Conservation (phyloP, 75 land plant genomes). For the Cunninghamia lanceolata region DNA sequence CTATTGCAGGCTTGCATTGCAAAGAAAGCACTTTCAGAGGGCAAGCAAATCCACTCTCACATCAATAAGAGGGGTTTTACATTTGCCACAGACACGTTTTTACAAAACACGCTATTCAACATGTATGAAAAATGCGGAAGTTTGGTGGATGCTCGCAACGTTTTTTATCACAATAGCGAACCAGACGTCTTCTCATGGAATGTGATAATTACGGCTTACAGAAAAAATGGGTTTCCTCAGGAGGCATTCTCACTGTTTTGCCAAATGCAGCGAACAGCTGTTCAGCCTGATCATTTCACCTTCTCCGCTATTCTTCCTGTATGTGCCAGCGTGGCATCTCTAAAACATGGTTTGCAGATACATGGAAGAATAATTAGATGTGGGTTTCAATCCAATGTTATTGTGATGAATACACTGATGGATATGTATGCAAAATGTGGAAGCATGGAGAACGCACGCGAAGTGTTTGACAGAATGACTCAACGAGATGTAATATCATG, state of each 20-base stretch:
- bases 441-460: conserved; percentile 13
- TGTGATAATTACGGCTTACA: conserved; percentile 19
- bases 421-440: conserved; percentile 33
- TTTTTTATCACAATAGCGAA: not conserved
- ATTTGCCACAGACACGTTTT: not conserved
- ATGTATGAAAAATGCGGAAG: not conserved
- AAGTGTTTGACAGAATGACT: conserved; percentile 23
- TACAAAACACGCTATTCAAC: not conserved
- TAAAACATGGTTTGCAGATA: conserved; percentile 16
- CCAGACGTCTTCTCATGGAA: conserved; percentile 17
- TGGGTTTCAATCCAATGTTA: conserved; percentile 13
- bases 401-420: conserved; percentile 20
- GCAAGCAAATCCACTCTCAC: not conserved
- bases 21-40: not conserved
- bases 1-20: not conserved
- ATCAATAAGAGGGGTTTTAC: not conserved
- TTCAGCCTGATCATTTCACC: conserved; percentile 24
- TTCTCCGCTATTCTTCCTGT: conserved; percentile 29
- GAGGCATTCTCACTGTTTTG: conserved; percentile 15
- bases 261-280: not conserved
- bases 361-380: conserved; percentile 16
- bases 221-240: not conserved
- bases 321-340: conserved; percentile 7
- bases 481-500: conserved; percentile 16
- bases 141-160: not conserved